Percentiles rank a stretch among this genome's conserved stretches.
phyloP scores from a whole-genome alignment of 176 grass and related monocot species.

The Musa acuminata region DNA sequence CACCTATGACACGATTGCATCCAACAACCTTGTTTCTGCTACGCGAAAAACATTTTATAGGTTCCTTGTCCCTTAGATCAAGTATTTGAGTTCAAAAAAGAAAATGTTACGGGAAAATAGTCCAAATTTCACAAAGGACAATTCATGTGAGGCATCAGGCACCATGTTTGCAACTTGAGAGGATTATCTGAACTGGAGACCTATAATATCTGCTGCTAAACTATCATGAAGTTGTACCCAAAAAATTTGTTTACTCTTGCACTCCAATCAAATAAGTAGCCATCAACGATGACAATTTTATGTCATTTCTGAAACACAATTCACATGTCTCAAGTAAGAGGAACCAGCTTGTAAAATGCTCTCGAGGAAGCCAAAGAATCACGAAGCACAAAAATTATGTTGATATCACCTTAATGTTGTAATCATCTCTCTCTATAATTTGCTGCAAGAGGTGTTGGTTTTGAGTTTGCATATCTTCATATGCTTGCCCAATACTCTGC shows the following conservation, averaged over 20 bases:
- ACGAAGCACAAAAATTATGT: slow-evolving; percentile 4
- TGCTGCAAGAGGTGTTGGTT: slow-evolving; percentile 91
- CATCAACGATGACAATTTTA: not conserved
- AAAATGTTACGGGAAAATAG: not conserved
- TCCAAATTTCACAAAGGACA: not conserved
- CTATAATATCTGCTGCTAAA: not conserved
- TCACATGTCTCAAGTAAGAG: not conserved
- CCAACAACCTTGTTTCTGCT: too few species aligned
- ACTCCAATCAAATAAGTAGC: too few species aligned
- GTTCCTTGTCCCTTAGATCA: too few species aligned
- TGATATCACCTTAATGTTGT: slow-evolving; percentile 73
- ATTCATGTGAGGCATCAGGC: not conserved
- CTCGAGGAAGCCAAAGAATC: slow-evolving; percentile 8
- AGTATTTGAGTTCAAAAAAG: too few species aligned
- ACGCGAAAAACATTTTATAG: too few species aligned
- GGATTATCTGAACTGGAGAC: not conserved
- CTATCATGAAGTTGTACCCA: too few species aligned
- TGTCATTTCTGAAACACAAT: not conserved
- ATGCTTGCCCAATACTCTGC: slow-evolving; percentile 86
- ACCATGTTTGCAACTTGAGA: not conserved
- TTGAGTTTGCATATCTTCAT: slow-evolving; percentile 80
- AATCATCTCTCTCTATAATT: slow-evolving; percentile 93
- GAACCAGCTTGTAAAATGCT: not conserved
- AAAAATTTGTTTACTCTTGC: too few species aligned
- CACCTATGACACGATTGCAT: too few species aligned